Conservation (phyloP, 495 filamentous ascomycete species). For the Lindgomyces ingoldianus region DNA sequence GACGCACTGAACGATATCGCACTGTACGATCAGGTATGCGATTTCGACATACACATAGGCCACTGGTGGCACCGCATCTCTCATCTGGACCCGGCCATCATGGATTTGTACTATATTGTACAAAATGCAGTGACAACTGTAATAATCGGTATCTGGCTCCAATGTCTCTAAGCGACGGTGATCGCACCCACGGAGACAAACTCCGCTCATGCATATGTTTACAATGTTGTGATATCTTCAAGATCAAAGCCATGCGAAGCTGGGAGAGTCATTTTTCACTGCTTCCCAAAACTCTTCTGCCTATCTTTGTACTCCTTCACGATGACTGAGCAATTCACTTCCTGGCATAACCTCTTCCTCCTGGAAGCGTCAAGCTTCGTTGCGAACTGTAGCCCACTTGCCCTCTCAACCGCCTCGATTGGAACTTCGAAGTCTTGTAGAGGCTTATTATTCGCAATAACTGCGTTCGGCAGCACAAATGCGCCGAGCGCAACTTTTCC, state of each 20-base stretch:
- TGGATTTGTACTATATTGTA: slow-evolving; percentile 9
- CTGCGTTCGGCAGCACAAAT: slow-evolving; percentile 92
- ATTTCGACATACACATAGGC: neutral
- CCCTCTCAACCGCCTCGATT: slow-evolving; percentile 85
- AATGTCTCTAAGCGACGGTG: too few relatives aligned
- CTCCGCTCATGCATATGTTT: slow-evolving; percentile 13
- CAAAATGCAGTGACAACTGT: neutral
- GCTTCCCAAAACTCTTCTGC: slow-evolving; percentile 58
- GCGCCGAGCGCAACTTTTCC: slow-evolving; percentile 87
- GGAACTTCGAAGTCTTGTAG: slow-evolving; percentile 92
- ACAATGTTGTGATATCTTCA: slow-evolving; percentile 11
- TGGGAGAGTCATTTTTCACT: slow-evolving; percentile 1
- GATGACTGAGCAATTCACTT: slow-evolving; percentile 75
- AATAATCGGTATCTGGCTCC: neutral
- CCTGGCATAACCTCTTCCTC: slow-evolving; percentile 79
- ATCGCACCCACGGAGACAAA: neutral
- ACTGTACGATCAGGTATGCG: neutral
- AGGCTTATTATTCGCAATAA: slow-evolving; percentile 82
- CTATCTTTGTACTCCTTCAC: slow-evolving; percentile 71
- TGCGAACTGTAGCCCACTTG: slow-evolving; percentile 89
- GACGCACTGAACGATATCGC: neutral
- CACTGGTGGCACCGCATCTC: neutral
- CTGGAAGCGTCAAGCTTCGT: slow-evolving; percentile 69
- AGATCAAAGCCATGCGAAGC: neutral
- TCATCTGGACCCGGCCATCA: neutral